Conservation (phyloP, 2,329 filamentous ascomycete species). For the Cladosporium sp. region DNA sequence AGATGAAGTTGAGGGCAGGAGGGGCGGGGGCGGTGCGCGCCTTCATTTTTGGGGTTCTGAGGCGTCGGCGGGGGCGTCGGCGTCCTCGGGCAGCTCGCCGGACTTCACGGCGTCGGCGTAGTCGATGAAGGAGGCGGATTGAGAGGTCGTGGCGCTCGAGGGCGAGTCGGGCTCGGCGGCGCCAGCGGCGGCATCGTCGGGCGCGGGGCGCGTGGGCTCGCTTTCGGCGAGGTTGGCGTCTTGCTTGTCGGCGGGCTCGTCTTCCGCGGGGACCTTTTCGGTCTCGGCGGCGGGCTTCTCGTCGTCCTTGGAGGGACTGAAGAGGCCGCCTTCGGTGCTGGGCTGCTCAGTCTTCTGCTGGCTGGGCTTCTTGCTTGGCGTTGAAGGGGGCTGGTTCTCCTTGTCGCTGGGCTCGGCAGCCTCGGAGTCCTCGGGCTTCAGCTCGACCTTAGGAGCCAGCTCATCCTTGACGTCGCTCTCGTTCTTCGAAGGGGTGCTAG, state of each 20-base stretch:
- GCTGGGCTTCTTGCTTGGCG: slow-evolving; percentile 8
- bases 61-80: background rate
- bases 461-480: slow-evolving; percentile 4
- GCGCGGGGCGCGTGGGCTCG: slow-evolving; percentile 16
- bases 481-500: slow-evolving; percentile 2
- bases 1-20: background rate
- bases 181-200: slow-evolving; percentile 8
- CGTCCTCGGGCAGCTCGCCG: background rate
- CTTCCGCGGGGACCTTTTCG: slow-evolving; percentile 8
- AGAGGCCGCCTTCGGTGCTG: background rate
- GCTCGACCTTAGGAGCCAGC: background rate
- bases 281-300: slow-evolving; percentile 11
- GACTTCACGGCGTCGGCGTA: slow-evolving; percentile 8
- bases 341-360: slow-evolving; percentile 3
- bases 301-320: slow-evolving; percentile 1
- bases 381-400: slow-evolving; percentile 2
- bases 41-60: background rate
- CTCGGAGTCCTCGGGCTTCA: background rate
- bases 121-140: slow-evolving; percentile 17
- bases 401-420: background rate
- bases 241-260: slow-evolving; percentile 20
- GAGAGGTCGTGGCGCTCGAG: background rate
- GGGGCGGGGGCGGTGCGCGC: slow-evolving; percentile 9
- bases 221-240: slow-evolving; percentile 20
- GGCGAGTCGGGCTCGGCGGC: background rate